Evolutionary conservation across 306 rosid genomes (phyloP).

Genomic region (Begonia fuchsioides): DNA sequence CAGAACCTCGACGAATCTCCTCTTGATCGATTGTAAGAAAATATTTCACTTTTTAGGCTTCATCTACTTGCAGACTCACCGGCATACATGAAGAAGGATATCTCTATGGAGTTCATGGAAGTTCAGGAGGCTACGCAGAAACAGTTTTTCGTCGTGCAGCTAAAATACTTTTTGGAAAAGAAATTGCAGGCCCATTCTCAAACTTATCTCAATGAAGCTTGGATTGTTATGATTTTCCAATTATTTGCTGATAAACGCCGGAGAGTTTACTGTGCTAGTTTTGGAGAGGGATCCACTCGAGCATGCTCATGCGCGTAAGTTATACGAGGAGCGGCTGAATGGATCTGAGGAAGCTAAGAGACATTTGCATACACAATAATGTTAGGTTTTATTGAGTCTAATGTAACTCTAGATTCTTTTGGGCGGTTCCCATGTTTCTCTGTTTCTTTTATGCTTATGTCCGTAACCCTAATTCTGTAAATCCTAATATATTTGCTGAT

Average conservation of each 20-base stretch:
- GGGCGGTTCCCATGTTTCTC: too few relatives aligned
- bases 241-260: too few relatives aligned
- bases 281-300: constrained; percentile 44
- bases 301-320: constrained; percentile 41
- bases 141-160: constrained; percentile 68
- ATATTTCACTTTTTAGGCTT: constrained; percentile 8
- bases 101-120: constrained; percentile 72
- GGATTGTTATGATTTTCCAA: background rate
- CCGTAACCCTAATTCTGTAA: too few relatives aligned
- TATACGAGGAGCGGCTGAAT: constrained; percentile 72
- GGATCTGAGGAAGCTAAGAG: constrained; percentile 84
- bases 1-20: constrained; percentile 58
- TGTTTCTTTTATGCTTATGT: too few relatives aligned
- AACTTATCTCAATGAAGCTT: background rate
- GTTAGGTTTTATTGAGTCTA: too few relatives aligned
- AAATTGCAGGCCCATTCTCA: constrained; percentile 59
- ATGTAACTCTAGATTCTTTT: too few relatives aligned
- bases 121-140: constrained; percentile 94
- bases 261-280: constrained; percentile 21
- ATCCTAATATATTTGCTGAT: too few relatives aligned
- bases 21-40: constrained; percentile 52
- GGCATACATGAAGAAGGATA: constrained; percentile 55
- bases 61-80: constrained; percentile 40
- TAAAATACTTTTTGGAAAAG: constrained; percentile 58
- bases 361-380: constrained; percentile 57